A percentile compares a stretch with the other conserved stretches of the same genome.
These are phyloP conservation scores for Pistacia atlantica DNA, from an alignment of 345 rosid genomes.

Conservation along the genomic window DNA sequence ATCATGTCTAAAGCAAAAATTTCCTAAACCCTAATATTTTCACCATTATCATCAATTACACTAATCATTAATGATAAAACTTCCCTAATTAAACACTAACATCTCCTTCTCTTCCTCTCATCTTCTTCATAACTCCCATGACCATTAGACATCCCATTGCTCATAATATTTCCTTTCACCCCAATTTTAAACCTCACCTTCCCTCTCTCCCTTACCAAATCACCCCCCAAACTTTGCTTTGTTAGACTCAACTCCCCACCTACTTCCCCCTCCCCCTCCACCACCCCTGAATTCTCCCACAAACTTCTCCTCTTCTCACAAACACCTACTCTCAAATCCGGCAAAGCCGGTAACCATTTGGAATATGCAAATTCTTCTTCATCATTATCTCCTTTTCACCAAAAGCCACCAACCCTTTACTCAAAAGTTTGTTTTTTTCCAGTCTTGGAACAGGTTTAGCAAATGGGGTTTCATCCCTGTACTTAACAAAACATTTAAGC, in stretches of 20 bases:
- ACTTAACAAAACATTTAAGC: slow-evolving; percentile 37
- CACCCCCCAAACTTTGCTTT: background rate
- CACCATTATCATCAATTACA: too few species aligned
- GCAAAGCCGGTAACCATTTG: slow-evolving; percentile 46
- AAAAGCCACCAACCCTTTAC: background rate
- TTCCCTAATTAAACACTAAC: too few species aligned
- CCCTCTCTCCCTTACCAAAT: slow-evolving; percentile 25
- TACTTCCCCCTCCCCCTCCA: background rate
- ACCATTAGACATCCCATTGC: slow-evolving; percentile 1
- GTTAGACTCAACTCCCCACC: background rate
- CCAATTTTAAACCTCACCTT: slow-evolving; percentile 29
- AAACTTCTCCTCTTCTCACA: background rate
- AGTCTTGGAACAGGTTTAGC: slow-evolving; percentile 50
- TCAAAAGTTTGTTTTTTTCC: background rate
- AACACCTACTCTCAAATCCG: slow-evolving; percentile 19
- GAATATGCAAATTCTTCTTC: slow-evolving; percentile 20
- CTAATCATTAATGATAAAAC: too few species aligned
- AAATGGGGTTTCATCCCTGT: slow-evolving; percentile 53
- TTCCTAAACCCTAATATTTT: background rate
- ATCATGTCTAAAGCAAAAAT: too few species aligned
- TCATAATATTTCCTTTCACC: background rate
- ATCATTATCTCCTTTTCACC: too few species aligned
- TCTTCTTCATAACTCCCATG: background rate
- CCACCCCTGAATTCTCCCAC: slow-evolving; percentile 32
- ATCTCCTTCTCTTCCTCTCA: background rate